Base-by-base conservation (phyloP, 805 yeast genomes). In the Candida endomychidarum region DNA sequence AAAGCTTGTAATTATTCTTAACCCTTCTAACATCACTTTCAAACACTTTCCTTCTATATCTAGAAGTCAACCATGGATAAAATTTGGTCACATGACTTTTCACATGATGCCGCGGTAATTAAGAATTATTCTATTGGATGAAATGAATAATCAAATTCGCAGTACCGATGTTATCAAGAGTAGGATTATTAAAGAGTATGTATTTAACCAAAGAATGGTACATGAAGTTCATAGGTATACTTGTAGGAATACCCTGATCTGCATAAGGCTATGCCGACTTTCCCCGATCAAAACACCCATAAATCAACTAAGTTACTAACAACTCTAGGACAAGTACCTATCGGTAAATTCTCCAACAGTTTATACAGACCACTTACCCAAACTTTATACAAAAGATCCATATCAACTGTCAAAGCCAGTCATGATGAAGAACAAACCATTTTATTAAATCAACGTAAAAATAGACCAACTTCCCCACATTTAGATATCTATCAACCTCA, bases 381-480 rank as follows among this genome's bases (percentile, higher is more conserved):
- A 34, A 24, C 37, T 7, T 23, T 25, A 34, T 24, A 24, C 16
- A 24, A 17, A n/a, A 34, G 39, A 34, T 14, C 49, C 20, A 42
- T 52, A 19, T 43, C 56, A n/a, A 58, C 70, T 19, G 57, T 67
- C 35, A 60, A 63, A 50, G 75, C 88, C 36, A 67, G 86, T 24
- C 71, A 73, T 29, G 77, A 68, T 18, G 78, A 79, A 51, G 95
- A 85, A 54, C 76, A 84, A 50, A 76, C 75, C 24, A 73, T 89
- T 41, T 75, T 91, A 47, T 74, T 79, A 41, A 80, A 81, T 39
- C 98, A 91, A 73, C 81, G 99, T 65, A 77, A 73, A 50, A 77
- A 80, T 69, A 83, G 99, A 70, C 98, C 98, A 23, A 67, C 77
- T 11, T 88, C 96, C 21, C 98, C 98, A 41, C 95, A 91, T 63